A percentile compares a stretch with the other conserved stretches of the same genome.
Conservation (phyloP, 768 basidiomycete genomes). For the Suillus discolor region DNA sequence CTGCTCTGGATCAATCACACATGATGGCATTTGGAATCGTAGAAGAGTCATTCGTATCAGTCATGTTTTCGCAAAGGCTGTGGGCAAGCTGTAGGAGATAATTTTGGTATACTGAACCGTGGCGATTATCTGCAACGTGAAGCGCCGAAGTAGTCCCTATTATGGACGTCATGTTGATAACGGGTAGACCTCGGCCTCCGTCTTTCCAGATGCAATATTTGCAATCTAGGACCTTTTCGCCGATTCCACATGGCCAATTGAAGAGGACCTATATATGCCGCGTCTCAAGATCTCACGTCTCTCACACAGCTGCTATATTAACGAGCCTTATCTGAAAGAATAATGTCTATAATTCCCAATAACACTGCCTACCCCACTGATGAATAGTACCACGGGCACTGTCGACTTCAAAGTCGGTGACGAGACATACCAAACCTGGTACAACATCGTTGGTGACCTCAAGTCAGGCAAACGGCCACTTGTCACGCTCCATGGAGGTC, state of each 20-base stretch:
- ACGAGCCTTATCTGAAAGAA: too few species aligned
- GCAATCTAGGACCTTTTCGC: too few species aligned
- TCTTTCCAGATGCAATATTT: not conserved
- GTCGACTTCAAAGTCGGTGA: conserved; percentile 21
- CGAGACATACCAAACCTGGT: conserved; percentile 44
- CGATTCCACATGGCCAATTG: too few species aligned
- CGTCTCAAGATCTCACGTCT: too few species aligned
- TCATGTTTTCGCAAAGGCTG: not conserved
- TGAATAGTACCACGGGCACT: conserved; percentile 26
- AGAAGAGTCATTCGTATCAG: not conserved
- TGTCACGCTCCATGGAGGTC: conserved; percentile 51
- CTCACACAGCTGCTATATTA: too few species aligned
- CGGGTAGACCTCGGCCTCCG: not conserved
- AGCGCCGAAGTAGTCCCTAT: not conserved
- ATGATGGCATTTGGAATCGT: not conserved
- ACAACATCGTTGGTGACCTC: conserved; percentile 45
- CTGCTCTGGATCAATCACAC: not conserved
- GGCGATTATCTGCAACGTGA: not conserved
- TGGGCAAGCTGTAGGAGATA: not conserved
- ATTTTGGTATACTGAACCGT: not conserved
- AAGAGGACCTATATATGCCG: too few species aligned
- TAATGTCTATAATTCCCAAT: too few species aligned
- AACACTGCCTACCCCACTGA: not conserved
- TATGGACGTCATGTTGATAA: not conserved
- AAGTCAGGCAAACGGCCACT: conserved; percentile 35